Percentiles rank a stretch among this genome's conserved stretches.
Evolutionary conservation across 2,329 filamentous ascomycete genomes (phyloP).

Genomic region (Amphichorda felina): DNA sequence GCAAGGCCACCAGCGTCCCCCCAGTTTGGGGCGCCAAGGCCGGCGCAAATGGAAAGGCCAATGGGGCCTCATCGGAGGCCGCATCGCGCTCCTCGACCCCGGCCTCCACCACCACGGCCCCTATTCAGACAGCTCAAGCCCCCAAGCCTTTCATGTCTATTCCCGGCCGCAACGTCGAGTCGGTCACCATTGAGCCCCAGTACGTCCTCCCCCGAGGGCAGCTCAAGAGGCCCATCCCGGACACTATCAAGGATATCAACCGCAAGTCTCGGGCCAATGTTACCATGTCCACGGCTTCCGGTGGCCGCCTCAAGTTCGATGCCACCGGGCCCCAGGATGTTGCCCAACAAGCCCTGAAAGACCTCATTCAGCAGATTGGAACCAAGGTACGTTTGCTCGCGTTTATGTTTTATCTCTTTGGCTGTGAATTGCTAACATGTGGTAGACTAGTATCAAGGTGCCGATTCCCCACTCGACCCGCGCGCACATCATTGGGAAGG

Average conservation of each 20-base stretch:
- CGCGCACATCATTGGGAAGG: constrained; percentile 85
- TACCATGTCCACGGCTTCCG: constrained; percentile 61
- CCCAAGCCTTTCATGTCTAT: constrained; percentile 54
- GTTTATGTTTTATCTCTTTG: background rate
- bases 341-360: constrained; percentile 79
- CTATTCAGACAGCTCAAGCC: constrained; percentile 18
- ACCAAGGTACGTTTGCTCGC: constrained; percentile 70
- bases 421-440: constrained; percentile 1
- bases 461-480: constrained; percentile 74
- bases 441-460: constrained; percentile 51
- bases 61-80: constrained; percentile 43
- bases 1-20: constrained; percentile 54
- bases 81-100: constrained; percentile 51
- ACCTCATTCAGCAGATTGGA: constrained; percentile 79
- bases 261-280: constrained; percentile 81
- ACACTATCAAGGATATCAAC: constrained; percentile 86
- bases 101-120: constrained; percentile 43
- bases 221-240: constrained; percentile 73
- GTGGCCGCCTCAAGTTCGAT: constrained; percentile 68
- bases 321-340: constrained; percentile 74
- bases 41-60: constrained; percentile 35
- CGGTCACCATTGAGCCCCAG: constrained; percentile 59
- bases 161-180: constrained; percentile 72
- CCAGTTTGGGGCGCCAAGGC: constrained; percentile 71
- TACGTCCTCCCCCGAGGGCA: constrained; percentile 67